Base-by-base conservation (phyloP, 2,329 filamentous ascomycete genomes). In the Amphichorda felina region DNA sequence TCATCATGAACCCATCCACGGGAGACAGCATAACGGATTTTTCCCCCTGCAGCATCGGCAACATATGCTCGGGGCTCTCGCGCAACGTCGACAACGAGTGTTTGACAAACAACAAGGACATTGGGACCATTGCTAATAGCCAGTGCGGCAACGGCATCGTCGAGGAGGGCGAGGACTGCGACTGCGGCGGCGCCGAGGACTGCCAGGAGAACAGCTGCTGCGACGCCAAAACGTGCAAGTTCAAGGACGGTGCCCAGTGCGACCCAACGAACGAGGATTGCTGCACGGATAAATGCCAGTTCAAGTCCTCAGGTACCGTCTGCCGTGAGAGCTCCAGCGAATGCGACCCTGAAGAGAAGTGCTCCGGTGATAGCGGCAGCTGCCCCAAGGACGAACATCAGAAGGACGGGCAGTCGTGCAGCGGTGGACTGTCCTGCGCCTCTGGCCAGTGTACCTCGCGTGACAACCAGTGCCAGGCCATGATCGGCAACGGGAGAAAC, bases 141-240 rank as follows among this genome's bases (percentile, higher is more conserved):
- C 79, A 88, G 52, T 98, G 91, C 57, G 91, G 91, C 39, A 98
- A 98, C 57, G 91, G 91, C 36, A 96, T 98, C 44, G 91, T 98
- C 34, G 91, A 96, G 60, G 66, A 72, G 14, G 91, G 86, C 43
- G 91, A 98, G 59, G 82, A 98, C 36, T 98, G 91, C 59, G 91
- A 98, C 58, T 98, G 91, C 50, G 91, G 91, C 42, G 89, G 89
- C 37, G 61, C 66, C 11, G 58, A 64, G 11, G 74, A 73, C 27
- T 98, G 91, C 54, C 74, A 66, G 17, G 59, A 68, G 49, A 91
- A 96, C 59, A 51, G 56, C 11, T 98, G 91, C 66, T 98, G 91
- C 60, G 70, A 98, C 47, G 60, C 87, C 2, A 72, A 60, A 3
- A 96, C 91, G 0, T 98, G 91, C 73, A 84, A 79, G 49, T 95